Percentiles rank a stretch among this genome's conserved stretches.
Evolutionary conservation across 495 filamentous ascomycete species (phyloP).

Genomic region (Penicillium manginii): DNA sequence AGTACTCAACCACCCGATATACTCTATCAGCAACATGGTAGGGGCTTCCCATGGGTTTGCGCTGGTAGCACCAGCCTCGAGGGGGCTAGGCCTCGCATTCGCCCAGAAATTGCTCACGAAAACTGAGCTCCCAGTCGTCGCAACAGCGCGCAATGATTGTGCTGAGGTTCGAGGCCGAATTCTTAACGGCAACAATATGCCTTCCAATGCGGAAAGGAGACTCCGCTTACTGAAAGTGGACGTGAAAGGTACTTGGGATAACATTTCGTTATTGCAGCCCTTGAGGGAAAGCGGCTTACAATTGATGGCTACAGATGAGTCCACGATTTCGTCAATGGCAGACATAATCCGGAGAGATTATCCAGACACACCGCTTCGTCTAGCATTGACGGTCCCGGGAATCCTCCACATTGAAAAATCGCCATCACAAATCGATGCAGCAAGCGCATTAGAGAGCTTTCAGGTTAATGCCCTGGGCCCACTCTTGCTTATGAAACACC

Average conservation of each 20-base stretch:
- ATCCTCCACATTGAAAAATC: constrained; percentile 77
- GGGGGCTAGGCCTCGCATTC: constrained; percentile 75
- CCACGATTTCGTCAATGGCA: constrained; percentile 44
- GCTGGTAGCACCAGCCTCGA: constrained; percentile 63
- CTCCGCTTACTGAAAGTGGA: constrained; percentile 62
- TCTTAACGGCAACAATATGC: constrained; percentile 46
- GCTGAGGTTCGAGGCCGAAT: constrained; percentile 54
- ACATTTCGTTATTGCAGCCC: too few relatives aligned
- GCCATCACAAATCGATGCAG: constrained; percentile 61
- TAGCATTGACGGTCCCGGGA: constrained; percentile 72
- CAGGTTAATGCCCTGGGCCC: constrained; percentile 74
- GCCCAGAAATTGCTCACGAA: constrained; percentile 66
- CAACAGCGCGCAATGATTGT: constrained; percentile 66
- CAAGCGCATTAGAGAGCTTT: constrained; percentile 61
- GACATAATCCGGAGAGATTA: constrained; percentile 44
- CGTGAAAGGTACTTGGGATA: constrained; percentile 51
- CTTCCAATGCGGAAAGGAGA: constrained; percentile 44
- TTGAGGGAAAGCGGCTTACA: background rate
- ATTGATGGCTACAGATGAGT: constrained; percentile 35
- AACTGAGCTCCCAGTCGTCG: constrained; percentile 70
- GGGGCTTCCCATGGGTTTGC: constrained; percentile 24
- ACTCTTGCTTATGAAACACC: constrained; percentile 74
- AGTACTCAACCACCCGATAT: background rate
- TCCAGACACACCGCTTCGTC: constrained; percentile 63
- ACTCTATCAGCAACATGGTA: background rate